Conservation (phyloP, 116 monocot species). For the Dioscorea cayenensis region DNA sequence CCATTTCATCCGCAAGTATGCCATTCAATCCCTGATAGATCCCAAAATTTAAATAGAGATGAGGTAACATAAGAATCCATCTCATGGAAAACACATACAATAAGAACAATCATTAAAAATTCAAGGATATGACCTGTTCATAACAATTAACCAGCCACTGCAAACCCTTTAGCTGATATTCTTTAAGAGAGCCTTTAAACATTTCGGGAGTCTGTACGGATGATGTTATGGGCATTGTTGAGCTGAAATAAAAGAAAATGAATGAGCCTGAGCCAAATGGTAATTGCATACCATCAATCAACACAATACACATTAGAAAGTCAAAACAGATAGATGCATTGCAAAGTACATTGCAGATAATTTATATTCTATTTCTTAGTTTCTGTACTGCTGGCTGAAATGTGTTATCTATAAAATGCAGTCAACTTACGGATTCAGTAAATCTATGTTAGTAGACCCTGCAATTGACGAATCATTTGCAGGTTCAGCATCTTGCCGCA, state of each 20-base stretch:
- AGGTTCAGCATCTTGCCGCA: constrained; percentile 54
- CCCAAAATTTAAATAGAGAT: not conserved
- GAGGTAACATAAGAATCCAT: not conserved
- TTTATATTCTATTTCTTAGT: not conserved
- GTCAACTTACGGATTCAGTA: constrained; percentile 84
- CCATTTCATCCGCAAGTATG: constrained; percentile 99
- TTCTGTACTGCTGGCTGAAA: not conserved
- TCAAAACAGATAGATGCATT: not conserved
- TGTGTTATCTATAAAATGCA: not conserved
- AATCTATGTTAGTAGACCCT: constrained; percentile 71
- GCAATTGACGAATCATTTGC: constrained; percentile 44
- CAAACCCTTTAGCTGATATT: constrained; percentile 94
- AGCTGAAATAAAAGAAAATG: constrained; percentile 37
- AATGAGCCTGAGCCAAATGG: not conserved
- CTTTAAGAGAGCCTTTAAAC: constrained; percentile 90
- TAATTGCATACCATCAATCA: not conserved
- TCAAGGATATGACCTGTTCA: constrained; percentile 65
- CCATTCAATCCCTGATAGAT: constrained; percentile 84
- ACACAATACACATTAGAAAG: not conserved
- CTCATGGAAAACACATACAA: not conserved
- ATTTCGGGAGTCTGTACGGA: constrained; percentile 84
- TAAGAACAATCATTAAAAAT: not conserved
- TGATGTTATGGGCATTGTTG: constrained; percentile 90
- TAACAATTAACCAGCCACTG: constrained; percentile 99
- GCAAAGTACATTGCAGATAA: not conserved